Evolutionary conservation across 2,329 filamentous ascomycete species (phyloP).

Genomic region (Ophiostoma ips): DNA sequence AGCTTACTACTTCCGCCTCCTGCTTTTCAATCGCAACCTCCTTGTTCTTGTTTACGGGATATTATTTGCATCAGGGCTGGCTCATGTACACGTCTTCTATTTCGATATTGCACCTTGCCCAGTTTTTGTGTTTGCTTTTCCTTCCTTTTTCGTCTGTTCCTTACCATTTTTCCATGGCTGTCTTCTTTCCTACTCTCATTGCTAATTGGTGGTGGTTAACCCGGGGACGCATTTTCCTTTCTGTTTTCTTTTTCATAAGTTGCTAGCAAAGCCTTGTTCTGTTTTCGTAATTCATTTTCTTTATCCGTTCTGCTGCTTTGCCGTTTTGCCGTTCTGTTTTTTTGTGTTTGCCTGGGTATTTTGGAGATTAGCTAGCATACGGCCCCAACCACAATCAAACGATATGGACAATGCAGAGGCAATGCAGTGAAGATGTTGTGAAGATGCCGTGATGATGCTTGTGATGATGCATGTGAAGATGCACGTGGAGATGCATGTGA

Average conservation of each 20-base stretch:
- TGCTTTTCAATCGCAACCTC: not conserved
- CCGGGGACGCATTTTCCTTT: not conserved
- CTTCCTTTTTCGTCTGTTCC: not conserved
- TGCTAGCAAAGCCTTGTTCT: not conserved
- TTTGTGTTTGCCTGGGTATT: not conserved
- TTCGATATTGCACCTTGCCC: not conserved
- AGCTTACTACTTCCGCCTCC: not conserved
- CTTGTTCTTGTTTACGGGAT: not conserved
- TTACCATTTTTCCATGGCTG: not conserved
- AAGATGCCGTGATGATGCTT: too few species aligned
- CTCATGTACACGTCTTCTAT: constrained; percentile 2
- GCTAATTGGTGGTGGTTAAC: not conserved
- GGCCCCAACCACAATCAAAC: not conserved
- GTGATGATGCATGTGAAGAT: too few species aligned
- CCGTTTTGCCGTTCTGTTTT: not conserved
- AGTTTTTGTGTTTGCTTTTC: not conserved
- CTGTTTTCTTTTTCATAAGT: not conserved
- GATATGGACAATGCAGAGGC: not conserved
- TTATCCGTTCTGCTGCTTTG: not conserved
- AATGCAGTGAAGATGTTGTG: too few species aligned
- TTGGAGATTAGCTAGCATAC: not conserved
- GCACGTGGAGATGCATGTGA: too few species aligned
- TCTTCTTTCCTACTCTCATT: constrained; percentile 3
- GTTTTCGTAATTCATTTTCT: not conserved
- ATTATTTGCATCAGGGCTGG: constrained; percentile 2